Base-by-base conservation (phyloP, 352 stramenopile genomes). In the Globisporangium solare region DNA sequence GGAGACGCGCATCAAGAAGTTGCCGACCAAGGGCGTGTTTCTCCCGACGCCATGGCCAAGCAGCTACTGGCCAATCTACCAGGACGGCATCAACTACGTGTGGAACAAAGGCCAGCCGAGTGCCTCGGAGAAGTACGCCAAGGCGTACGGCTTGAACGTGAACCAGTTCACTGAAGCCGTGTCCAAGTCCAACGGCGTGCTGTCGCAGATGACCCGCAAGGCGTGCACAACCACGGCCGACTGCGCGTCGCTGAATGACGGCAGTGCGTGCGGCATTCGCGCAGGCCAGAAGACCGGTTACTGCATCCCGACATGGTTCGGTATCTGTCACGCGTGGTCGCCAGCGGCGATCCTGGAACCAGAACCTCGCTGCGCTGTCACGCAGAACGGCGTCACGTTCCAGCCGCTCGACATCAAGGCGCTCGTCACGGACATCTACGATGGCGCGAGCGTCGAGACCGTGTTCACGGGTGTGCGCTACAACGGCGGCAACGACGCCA, bases 211-310 rank as follows among this genome's bases (percentile, higher is more conserved):
- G 48, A 64, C 57, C 10, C 67, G 67, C n/a, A 52, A 21, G 10
- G 43, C 17, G 13, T 82, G 72, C 54, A 69, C 57, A 22, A 45
- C 13, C 0, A 59, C 64, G 5, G 52, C 43, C 10, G 64, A 76
- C 10, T 82, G 72, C 51, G 59, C 59, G 20, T 14, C 13, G 6
- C 49, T 73, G 7, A 67, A 71, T 6, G 59, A 66, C 43, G 32
- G 54, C 14, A 63, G 70, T 24, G 62, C 68, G 14, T 61, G 55
- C 18, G 47, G 46, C 24, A 61, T 50, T 22, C 55, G 55, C 39
- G 18, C 14, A 17, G 47, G 55, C 11, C 18, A 45, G 47, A 17
- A 18, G 6, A 11, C 5, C 1, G 55, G 55, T 31, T 61, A 32
- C 32, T 60, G 54, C 54, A 60, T 60, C 41, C 54, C 54, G 4